Percentiles rank a stretch among this genome's conserved stretches.
phyloP scores from a whole-genome alignment of 805 yeast genomes.

The Spathaspora sp. region DNA sequence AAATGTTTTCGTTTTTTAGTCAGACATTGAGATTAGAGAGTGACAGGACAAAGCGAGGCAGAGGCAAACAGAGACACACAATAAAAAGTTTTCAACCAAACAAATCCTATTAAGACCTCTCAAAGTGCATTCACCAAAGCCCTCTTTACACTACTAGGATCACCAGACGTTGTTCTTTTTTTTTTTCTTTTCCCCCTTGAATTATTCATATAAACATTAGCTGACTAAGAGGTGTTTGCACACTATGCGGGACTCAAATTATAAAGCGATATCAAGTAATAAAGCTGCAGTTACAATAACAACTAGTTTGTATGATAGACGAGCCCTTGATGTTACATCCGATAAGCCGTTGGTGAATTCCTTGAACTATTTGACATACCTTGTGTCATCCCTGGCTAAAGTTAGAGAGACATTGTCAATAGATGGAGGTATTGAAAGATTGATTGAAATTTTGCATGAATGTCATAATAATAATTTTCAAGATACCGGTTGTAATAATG shows the following conservation, averaged over 20 bases:
- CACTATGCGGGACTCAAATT: conserved; percentile 84
- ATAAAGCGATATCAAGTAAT: conserved; percentile 71
- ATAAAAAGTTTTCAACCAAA: too few relatives aligned
- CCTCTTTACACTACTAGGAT: neutral
- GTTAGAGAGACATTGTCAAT: conserved; percentile 84
- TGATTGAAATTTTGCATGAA: conserved; percentile 80
- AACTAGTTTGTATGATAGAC: conserved; percentile 81
- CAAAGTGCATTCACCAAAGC: neutral
- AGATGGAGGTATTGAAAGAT: conserved; percentile 90
- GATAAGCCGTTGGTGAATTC: conserved; percentile 90
- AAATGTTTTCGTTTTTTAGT: neutral
- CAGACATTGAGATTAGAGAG: neutral
- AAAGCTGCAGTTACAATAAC: conserved; percentile 92
- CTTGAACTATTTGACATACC: conserved; percentile 80
- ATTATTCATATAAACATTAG: too few relatives aligned
- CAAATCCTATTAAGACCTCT: too few relatives aligned
- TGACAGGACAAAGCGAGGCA: neutral
- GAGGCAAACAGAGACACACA: neutral
- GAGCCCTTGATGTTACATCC: conserved; percentile 88
- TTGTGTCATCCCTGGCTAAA: conserved; percentile 80
- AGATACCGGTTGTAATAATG: conserved; percentile 33
- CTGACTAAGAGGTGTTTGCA: too few relatives aligned
- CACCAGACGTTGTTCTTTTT: neutral
- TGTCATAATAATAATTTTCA: conserved; percentile 47
- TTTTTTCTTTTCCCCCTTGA: too few relatives aligned